These are phyloP conservation scores for Raffaelea albimanens DNA, from an alignment of 2,329 filamentous ascomycete genomes.

Conservation along the genomic window DNA sequence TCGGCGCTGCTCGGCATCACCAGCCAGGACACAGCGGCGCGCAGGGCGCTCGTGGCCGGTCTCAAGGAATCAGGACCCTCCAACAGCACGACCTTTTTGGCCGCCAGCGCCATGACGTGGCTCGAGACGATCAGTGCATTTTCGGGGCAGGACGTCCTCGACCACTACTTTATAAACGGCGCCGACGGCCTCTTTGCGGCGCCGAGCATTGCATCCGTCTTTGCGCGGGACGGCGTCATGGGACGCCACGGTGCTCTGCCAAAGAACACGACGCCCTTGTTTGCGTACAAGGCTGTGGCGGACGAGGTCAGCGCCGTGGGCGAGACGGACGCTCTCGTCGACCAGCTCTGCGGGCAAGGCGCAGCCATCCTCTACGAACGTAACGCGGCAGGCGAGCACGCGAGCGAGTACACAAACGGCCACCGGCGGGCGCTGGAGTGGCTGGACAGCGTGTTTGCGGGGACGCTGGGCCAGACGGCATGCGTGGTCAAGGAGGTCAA, in stretches of 20 bases:
- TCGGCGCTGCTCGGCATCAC: constrained; percentile 21
- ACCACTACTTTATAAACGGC: constrained; percentile 29
- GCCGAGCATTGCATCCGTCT: background rate
- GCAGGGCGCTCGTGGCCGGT: constrained; percentile 15
- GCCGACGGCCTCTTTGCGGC: constrained; percentile 7
- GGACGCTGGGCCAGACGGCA: background rate
- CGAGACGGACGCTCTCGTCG: constrained; percentile 18
- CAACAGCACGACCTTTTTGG: constrained; percentile 23
- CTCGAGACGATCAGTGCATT: constrained; percentile 19
- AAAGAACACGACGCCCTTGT: constrained; percentile 27
- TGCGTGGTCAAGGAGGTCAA: no score
- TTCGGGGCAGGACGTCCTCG: constrained; percentile 22
- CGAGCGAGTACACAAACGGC: background rate
- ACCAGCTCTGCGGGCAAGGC: constrained; percentile 27
- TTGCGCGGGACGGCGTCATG: constrained; percentile 4
- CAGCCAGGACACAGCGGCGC: constrained; percentile 20
- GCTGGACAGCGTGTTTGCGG: background rate
- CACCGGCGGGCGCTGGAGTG: background rate
- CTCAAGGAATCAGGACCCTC: constrained; percentile 18
- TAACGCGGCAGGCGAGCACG: background rate
- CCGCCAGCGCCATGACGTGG: constrained; percentile 15
- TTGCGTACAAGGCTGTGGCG: constrained; percentile 30
- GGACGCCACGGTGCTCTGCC: constrained; percentile 28
- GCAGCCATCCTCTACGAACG: constrained; percentile 20
- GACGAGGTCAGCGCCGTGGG: background rate